A percentile compares a stretch with the other conserved stretches of the same genome.
phyloP scores from a whole-genome alignment of 2,329 filamentous ascomycete genomes.

The Penicillium sp. region DNA sequence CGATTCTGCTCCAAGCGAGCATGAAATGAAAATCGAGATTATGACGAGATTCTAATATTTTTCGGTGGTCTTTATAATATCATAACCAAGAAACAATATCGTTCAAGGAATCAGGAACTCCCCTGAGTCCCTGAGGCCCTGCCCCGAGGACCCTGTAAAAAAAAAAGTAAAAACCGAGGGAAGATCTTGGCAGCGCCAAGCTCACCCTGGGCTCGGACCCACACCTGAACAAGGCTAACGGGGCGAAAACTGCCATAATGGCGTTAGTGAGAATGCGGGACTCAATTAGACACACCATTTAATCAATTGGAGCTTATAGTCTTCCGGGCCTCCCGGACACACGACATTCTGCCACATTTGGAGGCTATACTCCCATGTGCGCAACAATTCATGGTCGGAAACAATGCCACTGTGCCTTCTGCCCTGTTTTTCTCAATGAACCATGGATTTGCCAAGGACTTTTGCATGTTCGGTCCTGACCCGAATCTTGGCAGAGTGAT shows the following conservation, averaged over 20 bases:
- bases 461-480: not conserved
- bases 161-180: not conserved
- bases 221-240: not conserved
- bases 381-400: too few relatives aligned
- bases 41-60: not conserved
- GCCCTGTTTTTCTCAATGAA: not conserved
- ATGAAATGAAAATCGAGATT: not conserved
- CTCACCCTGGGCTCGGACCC: not conserved
- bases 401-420: not conserved
- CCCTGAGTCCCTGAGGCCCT: not conserved
- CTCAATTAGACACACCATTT: not conserved
- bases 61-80: not conserved
- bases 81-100: too few relatives aligned
- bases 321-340: not conserved
- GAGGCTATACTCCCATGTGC: not conserved
- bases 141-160: not conserved
- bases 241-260: not conserved
- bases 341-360: not conserved
- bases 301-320: not conserved
- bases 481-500: not conserved
- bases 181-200: not conserved
- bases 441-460: not conserved
- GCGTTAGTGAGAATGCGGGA: not conserved
- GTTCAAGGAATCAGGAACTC: not conserved
- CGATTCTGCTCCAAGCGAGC: not conserved